phyloP scores from a whole-genome alignment of 2,329 filamentous ascomycete species.

The Aureobasidium namibiae region DNA sequence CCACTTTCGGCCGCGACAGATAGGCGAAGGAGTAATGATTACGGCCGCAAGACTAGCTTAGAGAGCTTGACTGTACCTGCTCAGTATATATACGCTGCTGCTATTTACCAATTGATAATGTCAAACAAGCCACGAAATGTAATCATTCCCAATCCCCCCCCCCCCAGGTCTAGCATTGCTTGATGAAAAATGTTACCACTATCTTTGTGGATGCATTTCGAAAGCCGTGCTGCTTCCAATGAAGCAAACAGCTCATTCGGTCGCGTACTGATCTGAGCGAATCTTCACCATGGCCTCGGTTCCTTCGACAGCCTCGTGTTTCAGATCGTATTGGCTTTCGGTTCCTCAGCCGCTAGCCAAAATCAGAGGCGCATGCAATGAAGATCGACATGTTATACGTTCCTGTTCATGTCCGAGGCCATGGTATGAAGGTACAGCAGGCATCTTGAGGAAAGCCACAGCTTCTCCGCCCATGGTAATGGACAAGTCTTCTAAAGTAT shows the following conservation, averaged over 20 bases:
- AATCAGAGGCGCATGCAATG: background rate
- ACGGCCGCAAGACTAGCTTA: background rate
- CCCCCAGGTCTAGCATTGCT: no score
- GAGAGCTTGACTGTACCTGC: background rate
- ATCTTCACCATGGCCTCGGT: background rate
- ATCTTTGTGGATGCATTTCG: background rate
- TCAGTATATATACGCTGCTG: background rate
- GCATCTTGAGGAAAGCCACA: no score
- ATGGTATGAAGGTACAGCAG: no score
- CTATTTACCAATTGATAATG: background rate
- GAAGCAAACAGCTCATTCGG: no score
- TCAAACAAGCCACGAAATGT: background rate
- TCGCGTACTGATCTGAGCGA: no score
- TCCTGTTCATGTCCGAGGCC: no score
- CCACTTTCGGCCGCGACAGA: slow-evolving; percentile 29
- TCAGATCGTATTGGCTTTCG: background rate
- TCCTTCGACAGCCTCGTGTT: background rate
- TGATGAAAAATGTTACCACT: no score
- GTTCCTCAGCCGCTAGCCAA: background rate
- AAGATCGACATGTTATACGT: background rate
- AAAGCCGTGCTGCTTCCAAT: no score
- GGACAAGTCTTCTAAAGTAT: background rate
- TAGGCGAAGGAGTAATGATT: background rate
- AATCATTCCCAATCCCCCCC: background rate
- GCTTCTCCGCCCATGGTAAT: no score